Base-by-base conservation (phyloP, 352 stramenopile genomes). In the Globisporangium echinulatum region DNA sequence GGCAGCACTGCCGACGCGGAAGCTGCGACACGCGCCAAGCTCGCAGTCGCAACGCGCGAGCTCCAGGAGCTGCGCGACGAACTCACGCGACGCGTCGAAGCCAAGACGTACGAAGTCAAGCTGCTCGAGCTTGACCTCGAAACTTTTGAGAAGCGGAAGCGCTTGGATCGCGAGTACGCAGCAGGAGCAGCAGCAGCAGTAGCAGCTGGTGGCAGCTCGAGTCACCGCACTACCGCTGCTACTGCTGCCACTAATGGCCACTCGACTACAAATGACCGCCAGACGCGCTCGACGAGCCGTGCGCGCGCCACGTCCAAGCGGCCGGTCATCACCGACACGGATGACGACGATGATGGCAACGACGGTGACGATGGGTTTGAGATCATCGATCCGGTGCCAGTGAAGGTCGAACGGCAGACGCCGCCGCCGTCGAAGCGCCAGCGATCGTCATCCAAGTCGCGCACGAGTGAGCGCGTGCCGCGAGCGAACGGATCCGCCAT, bases 81-180 rank as follows among this genome's bases (percentile, higher is more conserved):
- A 37, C 38, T 87, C 6, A 42, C 73, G 51, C 63, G 70, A 54
- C 77, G 64, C 4, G 53, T 88, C 1, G 68, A 90, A 5, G 56
- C 52, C 7, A 85, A 88, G 58, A 74, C 74, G 52, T 74, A 91
- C 55, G 72, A 90, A 55, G 68, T 92, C 15, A 74, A 77, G 66
- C 79, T 91, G 44, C 63, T 90, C 49, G 63, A 88, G 60, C 72
- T 90, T 7, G 68, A 79, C 39, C 51, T 92, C 17, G 77, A 92
- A 25, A 69, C 67, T 13, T 63, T 92, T 43, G 56, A 71, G 19
- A 87, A 87, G 57, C 83, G 83, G 13, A 71, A 79, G 38, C 66
- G 74, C 49, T 63, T 85, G 5, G 63, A 78, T 36, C 40, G 68
- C 44, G 43, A 76, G 53, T 81, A 71, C 47, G 71, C 25, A 33